Evolutionary conservation across 768 basidiomycete species (phyloP), one percentile per base, ranked within the genome.

Genomic region (Coprinopsis strossmayeri): DNA sequence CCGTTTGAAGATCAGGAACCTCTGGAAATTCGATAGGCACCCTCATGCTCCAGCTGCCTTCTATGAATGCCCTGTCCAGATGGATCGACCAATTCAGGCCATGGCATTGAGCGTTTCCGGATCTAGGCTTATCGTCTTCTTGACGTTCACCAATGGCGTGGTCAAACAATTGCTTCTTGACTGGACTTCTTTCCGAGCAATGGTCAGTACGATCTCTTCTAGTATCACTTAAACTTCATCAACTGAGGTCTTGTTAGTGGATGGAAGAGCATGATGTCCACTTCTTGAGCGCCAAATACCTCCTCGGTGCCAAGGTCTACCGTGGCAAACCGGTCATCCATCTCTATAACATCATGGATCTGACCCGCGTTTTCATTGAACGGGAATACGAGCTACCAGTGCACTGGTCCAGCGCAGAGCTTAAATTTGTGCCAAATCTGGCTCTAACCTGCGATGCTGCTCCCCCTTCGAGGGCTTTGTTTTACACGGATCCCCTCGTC

Each of bases 361-460:
- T 77, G 41, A 60, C 61, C 15, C 67, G 69, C 24, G 64, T 73
- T 48, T 59, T 61, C 21, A 59, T 71, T 26, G 66, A 71, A 48
- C 73, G 75, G 49, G 73, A 76, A 47, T 81, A 79, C 57, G 77
- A 82, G 54, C 70, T 84, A 20, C 78, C 81, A 1, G 69, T 67
- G 32, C 64, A 66, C 24, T 84, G 79, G 81, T 63, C 54, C 39
- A 64, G 65, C 32, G 72, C 70, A 12, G 61, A 61, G 24, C 63
- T 82, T 54, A 70, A 67, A 27, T 75, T 82, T 53, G 67, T 68
- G 41, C 69, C 69, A 1, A 80, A 82, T 52, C 64, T 63, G 11
- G 69, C 75, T 32, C 65, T 72, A 5, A 66, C 61, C 52, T 59
- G 54, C 39, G 70, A 74, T 23, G 49, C 64, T 24, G 46, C 59